Evolutionary conservation across 208 protist genomes (phyloP).

Genomic region (Vickermania spadyakhi): DNA sequence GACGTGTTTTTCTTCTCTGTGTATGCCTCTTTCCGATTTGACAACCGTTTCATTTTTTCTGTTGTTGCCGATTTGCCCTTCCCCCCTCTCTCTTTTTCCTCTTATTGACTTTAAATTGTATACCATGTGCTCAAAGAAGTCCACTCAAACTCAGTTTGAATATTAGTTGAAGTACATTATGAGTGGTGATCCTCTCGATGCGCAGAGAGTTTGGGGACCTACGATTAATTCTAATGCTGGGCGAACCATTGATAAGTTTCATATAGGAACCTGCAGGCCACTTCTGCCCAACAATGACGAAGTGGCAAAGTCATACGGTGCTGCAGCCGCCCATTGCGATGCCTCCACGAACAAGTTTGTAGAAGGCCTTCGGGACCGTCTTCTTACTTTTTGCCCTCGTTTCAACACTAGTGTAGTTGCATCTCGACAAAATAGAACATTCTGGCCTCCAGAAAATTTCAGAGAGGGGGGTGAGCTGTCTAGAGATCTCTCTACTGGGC

Average conservation of each 20-base stretch:
- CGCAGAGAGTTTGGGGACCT: constrained; percentile 31
- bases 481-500: not conserved
- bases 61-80: too few species aligned
- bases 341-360: constrained; percentile 23
- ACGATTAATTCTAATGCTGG: constrained; percentile 6
- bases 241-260: constrained; percentile 10
- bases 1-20: too few species aligned
- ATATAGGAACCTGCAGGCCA: not conserved
- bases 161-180: not conserved
- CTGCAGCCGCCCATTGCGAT: constrained; percentile 37
- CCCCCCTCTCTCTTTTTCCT: too few species aligned
- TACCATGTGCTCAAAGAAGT: too few species aligned
- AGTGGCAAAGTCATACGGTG: constrained; percentile 18
- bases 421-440: constrained; percentile 34
- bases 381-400: constrained; percentile 12
- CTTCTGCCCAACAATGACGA: not conserved
- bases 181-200: not conserved
- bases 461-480: not conserved
- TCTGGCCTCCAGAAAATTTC: constrained; percentile 21
- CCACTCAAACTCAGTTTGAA: too few species aligned
- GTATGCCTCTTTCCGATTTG: too few species aligned
- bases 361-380: constrained; percentile 5
- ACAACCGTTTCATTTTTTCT: too few species aligned
- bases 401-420: constrained; percentile 47
- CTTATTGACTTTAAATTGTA: too few species aligned